Conservation (phyloP, 306 rosid species). For the Sophora flavescens region DNA sequence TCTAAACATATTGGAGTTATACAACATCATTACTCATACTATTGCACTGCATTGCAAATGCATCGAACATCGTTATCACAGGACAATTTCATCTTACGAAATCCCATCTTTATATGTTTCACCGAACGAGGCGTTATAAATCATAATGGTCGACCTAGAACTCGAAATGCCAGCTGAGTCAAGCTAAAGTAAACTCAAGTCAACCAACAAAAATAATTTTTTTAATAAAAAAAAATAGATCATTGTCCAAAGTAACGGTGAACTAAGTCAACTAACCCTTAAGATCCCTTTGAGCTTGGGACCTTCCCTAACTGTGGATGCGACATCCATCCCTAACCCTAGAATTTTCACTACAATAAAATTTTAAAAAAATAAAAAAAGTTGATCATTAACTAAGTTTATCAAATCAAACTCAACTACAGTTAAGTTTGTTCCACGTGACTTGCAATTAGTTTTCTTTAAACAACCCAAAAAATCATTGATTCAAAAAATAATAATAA, state of each 20-base stretch:
- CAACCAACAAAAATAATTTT: background rate
- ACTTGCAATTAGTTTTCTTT: background rate
- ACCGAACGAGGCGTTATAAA: background rate
- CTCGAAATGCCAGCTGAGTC: slow-evolving; percentile 24
- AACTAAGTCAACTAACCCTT: no score
- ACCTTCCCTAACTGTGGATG: background rate
- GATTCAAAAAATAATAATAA: background rate
- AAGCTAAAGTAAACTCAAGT: slow-evolving; percentile 18
- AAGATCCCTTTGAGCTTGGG: background rate
- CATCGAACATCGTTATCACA: background rate
- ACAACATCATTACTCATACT: background rate
- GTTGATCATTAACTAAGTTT: background rate
- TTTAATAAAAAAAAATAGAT: background rate
- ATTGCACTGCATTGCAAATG: slow-evolving; percentile 11
- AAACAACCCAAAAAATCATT: slow-evolving; percentile 18
- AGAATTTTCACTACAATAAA: background rate
- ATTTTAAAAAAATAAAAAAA: no score
- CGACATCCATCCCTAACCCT: background rate
- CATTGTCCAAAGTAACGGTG: no score
- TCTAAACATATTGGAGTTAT: background rate
- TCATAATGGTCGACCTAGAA: slow-evolving; percentile 15
- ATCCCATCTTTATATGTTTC: background rate
- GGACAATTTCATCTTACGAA: background rate
- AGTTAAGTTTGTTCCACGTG: slow-evolving; percentile 10
- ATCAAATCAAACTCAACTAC: slow-evolving; percentile 6